Evolutionary conservation across 805 yeast species (phyloP).

Genomic region (Myxozyma melibiosi): DNA sequence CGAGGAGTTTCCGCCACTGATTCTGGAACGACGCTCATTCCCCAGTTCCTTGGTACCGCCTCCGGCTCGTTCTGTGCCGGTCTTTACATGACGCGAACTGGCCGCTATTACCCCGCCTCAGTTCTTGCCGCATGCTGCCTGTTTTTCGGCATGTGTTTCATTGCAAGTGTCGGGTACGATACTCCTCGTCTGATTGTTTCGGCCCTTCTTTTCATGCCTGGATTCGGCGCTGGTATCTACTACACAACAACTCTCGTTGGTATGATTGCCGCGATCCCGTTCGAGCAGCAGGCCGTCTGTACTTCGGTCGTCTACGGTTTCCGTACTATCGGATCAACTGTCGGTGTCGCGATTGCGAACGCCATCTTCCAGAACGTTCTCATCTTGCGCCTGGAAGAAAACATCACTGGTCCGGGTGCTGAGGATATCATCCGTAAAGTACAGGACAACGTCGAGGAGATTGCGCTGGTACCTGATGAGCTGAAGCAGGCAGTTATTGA

Average conservation of each 20-base stretch:
- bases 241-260: slow-evolving; percentile 74
- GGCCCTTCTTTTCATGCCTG: slow-evolving; percentile 54
- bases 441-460: slow-evolving; percentile 28
- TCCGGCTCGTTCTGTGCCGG: slow-evolving; percentile 70
- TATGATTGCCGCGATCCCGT: slow-evolving; percentile 72
- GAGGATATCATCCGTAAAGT: slow-evolving; percentile 26
- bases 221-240: slow-evolving; percentile 65
- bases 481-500: slow-evolving; percentile 13
- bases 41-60: slow-evolving; percentile 67
- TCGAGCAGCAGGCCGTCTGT: slow-evolving; percentile 73
- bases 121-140: slow-evolving; percentile 49
- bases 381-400: slow-evolving; percentile 31
- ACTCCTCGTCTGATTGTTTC: slow-evolving; percentile 37
- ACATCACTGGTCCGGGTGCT: slow-evolving; percentile 30
- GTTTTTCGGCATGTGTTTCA: slow-evolving; percentile 51
- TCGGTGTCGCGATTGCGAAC: slow-evolving; percentile 69
- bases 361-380: slow-evolving; percentile 56
- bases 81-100: slow-evolving; percentile 64
- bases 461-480: slow-evolving; percentile 18
- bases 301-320: slow-evolving; percentile 89
- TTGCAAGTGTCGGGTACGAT: slow-evolving; percentile 36
- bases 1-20: slow-evolving; percentile 54
- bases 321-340: slow-evolving; percentile 79
- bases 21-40: slow-evolving; percentile 54
- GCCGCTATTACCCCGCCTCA: slow-evolving; percentile 58